Percentiles rank a stretch among this genome's conserved stretches.
Conservation (phyloP, 2,329 filamentous ascomycete genomes). For the Neopestalotiopsis rosae region DNA sequence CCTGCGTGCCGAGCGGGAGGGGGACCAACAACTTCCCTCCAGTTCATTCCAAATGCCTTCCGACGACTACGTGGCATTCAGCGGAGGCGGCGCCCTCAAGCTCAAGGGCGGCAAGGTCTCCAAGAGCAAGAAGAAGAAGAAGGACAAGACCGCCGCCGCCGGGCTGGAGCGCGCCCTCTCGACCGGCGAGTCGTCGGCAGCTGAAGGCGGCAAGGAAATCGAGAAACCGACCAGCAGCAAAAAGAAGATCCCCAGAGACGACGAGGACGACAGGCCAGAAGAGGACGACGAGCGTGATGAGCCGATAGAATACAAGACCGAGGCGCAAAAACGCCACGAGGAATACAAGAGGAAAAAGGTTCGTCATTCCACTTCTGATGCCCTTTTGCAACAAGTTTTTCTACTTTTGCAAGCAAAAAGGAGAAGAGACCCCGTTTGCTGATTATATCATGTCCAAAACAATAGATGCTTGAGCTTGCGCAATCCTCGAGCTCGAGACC, state of each 20-base stretch:
- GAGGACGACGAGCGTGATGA: conserved; percentile 36
- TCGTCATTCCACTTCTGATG: conserved; percentile 40
- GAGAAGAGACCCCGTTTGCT: not conserved
- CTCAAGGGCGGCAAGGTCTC: conserved; percentile 77
- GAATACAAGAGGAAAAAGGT: conserved; percentile 83
- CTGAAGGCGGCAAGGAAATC: conserved; percentile 41
- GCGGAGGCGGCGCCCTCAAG: conserved; percentile 77
- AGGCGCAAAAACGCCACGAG: conserved; percentile 80
- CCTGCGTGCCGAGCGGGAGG: not conserved
- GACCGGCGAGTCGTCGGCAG: conserved; percentile 31
- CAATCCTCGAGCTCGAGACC: conserved; percentile 62
- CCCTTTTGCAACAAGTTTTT: not conserved
- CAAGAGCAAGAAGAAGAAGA: conserved; percentile 70
- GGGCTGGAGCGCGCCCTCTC: conserved; percentile 55
- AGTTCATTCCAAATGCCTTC: conserved; percentile 60
- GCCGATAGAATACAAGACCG: conserved; percentile 69
- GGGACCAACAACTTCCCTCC: too few relatives aligned
- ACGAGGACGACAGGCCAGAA: conserved; percentile 28
- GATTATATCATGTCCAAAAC: not conserved
- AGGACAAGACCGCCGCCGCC: conserved; percentile 49
- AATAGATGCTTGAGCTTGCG: conserved; percentile 78
- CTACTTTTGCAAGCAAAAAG: too few relatives aligned
- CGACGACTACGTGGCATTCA: conserved; percentile 73
- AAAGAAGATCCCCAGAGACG: conserved; percentile 31
- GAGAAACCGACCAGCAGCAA: conserved; percentile 23